Evolutionary conservation across 257 asterid species (phyloP), one percentile per base, ranked within the genome.

Genomic region (Scutellaria baicalensis): DNA sequence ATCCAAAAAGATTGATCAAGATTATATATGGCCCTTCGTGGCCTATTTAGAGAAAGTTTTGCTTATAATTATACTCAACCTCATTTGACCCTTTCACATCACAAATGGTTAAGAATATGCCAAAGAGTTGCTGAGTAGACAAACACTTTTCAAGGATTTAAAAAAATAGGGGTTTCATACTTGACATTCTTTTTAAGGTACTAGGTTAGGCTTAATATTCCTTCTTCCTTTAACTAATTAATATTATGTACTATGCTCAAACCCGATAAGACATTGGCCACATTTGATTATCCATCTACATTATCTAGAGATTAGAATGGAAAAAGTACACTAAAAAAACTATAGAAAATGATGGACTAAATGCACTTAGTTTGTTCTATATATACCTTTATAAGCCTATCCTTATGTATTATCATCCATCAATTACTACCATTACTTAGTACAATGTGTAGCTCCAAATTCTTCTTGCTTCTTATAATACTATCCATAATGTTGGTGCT

Each of bases 121-220:
- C 62, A 65, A 56, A 70, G 70, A 54, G 56, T 38, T 50, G 69
- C 74, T 83, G 88, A 85, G 50, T 79, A 72, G 91, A 83, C 76
- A 33, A 10, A 42, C 90, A 80, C 85, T 56, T 64, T 10, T 23
- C 36, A 4, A 31, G 5, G 20, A 69, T 6, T 69, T 23, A 20
- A 50, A 50, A 50, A 36, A 66, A 45, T 20, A 50, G 14, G 35
- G 5, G 33, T 56, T 42, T 51, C 17, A 17, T 4, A 14, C 10
- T 57, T 48, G 31, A 23, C 17, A 66, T 43, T 42, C 70, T 48
- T 54, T 44, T 11, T 11, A 35, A 49, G 36, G 21, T 72, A 62
- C 78, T 63, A 69, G 70, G 75, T 57, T 23, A 48, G 74, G 63
- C 56, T 66, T 66, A 66, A 45, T 56, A 49, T 42, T 80, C 56